phyloP scores from a whole-genome alignment of 192 early-diverging fungal species.

The Backusella parvicylindrica region DNA sequence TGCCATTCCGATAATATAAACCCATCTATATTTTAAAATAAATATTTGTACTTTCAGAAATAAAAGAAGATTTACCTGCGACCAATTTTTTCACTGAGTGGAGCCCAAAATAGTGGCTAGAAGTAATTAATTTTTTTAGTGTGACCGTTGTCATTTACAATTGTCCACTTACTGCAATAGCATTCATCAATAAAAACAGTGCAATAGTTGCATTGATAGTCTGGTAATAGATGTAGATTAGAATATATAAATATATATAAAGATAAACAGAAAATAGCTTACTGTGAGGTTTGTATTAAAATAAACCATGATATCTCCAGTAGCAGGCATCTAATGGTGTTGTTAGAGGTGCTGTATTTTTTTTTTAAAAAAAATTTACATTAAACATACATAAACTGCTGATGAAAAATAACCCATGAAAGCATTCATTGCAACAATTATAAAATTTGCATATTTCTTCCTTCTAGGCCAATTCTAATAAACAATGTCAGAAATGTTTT shows the following conservation, averaged over 20 bases:
- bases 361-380: not conserved
- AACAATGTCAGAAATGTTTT: not conserved
- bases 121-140: not conserved
- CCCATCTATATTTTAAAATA: conserved; percentile 14
- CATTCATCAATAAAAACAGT: conserved; percentile 18
- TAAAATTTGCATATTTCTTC: conserved; percentile 9
- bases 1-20: conserved; percentile 28
- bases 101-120: conserved; percentile 27
- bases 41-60: not conserved
- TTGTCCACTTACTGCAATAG: conserved; percentile 6
- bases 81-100: conserved; percentile 25
- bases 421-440: conserved; percentile 1
- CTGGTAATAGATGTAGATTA: not conserved
- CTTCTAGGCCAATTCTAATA: conserved; percentile 12
- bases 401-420: conserved; percentile 31
- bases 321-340: conserved; percentile 16
- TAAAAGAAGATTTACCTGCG: conserved; percentile 13
- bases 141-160: not conserved
- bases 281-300: conserved; percentile 19
- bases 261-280: not conserved
- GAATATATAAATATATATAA: not conserved
- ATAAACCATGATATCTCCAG: conserved; percentile 8
- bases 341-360: not conserved
- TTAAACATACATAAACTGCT: conserved; percentile 13
- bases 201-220: conserved; percentile 26